phyloP scores from a whole-genome alignment of 441 rosid species.

The Aleurites moluccanus region DNA sequence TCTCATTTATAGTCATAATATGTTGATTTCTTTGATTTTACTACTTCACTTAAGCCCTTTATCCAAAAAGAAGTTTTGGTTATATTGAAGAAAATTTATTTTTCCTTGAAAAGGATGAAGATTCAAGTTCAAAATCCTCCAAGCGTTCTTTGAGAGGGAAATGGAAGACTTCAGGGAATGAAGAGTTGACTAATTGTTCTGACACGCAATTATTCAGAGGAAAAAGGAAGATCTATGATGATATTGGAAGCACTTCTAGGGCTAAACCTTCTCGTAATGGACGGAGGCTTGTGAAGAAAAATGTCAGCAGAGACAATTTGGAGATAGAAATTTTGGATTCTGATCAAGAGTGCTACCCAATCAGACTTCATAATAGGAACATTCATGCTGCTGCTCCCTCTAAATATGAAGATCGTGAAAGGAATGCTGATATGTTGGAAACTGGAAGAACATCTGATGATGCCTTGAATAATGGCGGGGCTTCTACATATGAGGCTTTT shows the following conservation, averaged over 20 bases:
- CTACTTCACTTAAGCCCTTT: not conserved
- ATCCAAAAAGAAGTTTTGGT: not conserved
- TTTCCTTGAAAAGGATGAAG: constrained; percentile 33
- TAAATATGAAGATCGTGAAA: constrained; percentile 27
- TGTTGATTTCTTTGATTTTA: not conserved
- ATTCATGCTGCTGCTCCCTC: constrained; percentile 4
- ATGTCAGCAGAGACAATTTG: constrained; percentile 31
- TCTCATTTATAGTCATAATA: not conserved
- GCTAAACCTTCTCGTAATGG: constrained; percentile 45
- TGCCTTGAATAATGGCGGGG: constrained; percentile 22
- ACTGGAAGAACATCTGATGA: constrained; percentile 43
- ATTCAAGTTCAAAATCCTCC: constrained; percentile 32
- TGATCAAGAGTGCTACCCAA: constrained; percentile 37
- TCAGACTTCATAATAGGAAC: constrained; percentile 21
- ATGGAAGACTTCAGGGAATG: constrained; percentile 32
- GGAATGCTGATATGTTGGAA: constrained; percentile 24
- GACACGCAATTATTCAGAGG: constrained; percentile 32
- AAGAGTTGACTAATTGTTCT: constrained; percentile 29
- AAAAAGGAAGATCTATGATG: constrained; percentile 41
- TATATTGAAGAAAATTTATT: not conserved
- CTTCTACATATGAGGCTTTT: constrained; percentile 28
- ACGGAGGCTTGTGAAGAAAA: constrained; percentile 51
- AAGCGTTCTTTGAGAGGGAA: constrained; percentile 28
- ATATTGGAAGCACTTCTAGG: constrained; percentile 32
- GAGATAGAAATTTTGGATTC: constrained; percentile 40